Evolutionary conservation across 345 rosid species (phyloP).

Genomic region (Eucalyptus marginata): DNA sequence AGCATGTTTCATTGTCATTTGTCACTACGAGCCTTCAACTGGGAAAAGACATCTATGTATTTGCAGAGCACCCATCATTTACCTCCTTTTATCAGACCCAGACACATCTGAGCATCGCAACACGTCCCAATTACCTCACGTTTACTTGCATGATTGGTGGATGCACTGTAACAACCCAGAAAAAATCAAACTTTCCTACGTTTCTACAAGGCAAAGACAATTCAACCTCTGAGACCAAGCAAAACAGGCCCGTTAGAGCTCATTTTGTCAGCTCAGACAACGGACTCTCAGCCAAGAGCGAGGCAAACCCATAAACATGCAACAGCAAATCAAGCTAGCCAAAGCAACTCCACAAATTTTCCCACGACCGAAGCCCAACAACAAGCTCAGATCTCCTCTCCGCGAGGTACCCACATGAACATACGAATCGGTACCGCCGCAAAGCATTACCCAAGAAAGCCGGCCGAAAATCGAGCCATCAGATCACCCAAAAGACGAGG

Average conservation of each 20-base stretch:
- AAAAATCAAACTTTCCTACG: background rate
- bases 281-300: background rate
- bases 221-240: background rate
- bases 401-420: background rate
- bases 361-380: background rate
- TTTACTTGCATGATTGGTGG: background rate
- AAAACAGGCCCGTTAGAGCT: background rate
- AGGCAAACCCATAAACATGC: background rate
- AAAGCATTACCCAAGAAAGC: background rate
- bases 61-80: background rate
- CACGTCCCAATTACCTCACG: background rate
- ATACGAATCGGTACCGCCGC: background rate
- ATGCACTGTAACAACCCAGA: background rate
- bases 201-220: background rate
- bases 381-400: background rate
- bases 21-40: background rate
- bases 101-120: background rate
- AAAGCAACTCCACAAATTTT: background rate
- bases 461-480: background rate
- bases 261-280: background rate
- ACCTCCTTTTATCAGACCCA: background rate
- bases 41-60: background rate
- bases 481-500: background rate
- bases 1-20: background rate
- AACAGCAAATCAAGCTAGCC: background rate